Conservation (phyloP, 208 protist genomes). For the Crithidia fasciculata region DNA sequence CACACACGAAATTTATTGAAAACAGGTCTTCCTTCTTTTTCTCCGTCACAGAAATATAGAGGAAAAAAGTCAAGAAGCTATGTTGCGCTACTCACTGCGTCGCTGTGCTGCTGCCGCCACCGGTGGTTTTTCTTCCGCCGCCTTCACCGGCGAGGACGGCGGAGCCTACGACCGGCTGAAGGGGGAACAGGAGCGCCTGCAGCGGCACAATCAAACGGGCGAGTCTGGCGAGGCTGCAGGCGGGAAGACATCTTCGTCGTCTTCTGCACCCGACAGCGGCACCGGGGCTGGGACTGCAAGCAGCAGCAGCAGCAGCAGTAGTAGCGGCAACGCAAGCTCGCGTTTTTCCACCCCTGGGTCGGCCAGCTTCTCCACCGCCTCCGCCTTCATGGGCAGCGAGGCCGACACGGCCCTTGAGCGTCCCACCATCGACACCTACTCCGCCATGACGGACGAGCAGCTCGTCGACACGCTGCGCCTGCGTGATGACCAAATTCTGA, state of each 20-base stretch:
- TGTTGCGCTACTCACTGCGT: constrained; percentile 32
- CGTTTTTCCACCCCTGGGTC: constrained; percentile 9
- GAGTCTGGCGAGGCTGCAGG: background rate
- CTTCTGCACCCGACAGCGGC: background rate
- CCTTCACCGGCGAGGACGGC: constrained; percentile 70
- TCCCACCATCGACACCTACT: constrained; percentile 80
- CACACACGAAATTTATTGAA: too few relatives aligned
- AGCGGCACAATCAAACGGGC: constrained; percentile 16
- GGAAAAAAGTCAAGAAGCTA: background rate
- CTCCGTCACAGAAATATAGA: background rate
- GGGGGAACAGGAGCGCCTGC: constrained; percentile 36
- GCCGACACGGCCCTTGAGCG: constrained; percentile 26
- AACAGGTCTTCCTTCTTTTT: constrained; percentile 15
- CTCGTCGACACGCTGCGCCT: constrained; percentile 59
- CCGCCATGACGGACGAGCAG: constrained; percentile 55
- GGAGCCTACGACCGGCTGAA: constrained; percentile 34
- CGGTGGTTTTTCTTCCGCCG: constrained; percentile 72
- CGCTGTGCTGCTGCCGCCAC: constrained; percentile 26
- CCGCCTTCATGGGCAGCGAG: background rate
- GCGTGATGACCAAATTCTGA: constrained; percentile 60
- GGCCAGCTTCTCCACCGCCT: background rate
- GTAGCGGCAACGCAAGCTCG: background rate
- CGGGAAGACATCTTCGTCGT: background rate
- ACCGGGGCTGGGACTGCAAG: background rate
- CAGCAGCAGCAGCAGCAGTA: constrained; percentile 13